Base-by-base conservation (phyloP, 2,329 filamentous ascomycete species). In the Ilyonectria destructans region DNA sequence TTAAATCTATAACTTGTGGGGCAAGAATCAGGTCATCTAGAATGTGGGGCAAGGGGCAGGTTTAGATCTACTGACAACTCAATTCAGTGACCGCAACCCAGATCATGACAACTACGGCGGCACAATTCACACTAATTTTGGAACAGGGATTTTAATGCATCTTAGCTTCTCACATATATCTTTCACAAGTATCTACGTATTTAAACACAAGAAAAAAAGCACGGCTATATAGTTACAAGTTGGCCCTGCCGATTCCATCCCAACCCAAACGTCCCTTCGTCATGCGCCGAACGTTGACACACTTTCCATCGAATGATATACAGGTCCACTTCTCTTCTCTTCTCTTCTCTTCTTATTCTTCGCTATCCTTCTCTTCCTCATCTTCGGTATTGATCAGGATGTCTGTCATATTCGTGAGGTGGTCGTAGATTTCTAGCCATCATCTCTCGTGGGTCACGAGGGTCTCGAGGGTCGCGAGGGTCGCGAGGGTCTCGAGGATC, bases 341-440 rank as follows among this genome's bases (percentile, higher is more conserved):
- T 37, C 5, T 43, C 5, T 10, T 8, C 8, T 19, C 8, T 29
- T 6, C 29, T n/a, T 15, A 43, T 35, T n/a, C 23, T 55, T 26
- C 21, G 7, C 33, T 33, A 29, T 57, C 59, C 45, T 58, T 19
- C 46, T 52, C 31, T 40, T 58, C 21, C 23, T 77, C 79, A 85
- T 68, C 85, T 79, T 69, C 84, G 81, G 68, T 85, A 87, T 51
- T 80, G 79, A 67, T 86, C 84, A 3, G 79, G 79, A 45, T 81
- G 83, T 26, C 80, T 80, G 9, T 86, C 84, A 58, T 84, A 86
- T 37, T 86, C 84, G 35, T 84, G 84, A 15, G 83, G 84, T 58
- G 83, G 84, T 58, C 84, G 78, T 35, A 86, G 70, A 29, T 84
- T 83, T 37, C 84, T 81, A 17, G 78, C 77, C 70, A 85, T 80